Percentiles rank a stretch among this genome's conserved stretches.
Evolutionary conservation across 805 yeast genomes (phyloP).

Genomic region (Sugiyamaella marilandica): DNA sequence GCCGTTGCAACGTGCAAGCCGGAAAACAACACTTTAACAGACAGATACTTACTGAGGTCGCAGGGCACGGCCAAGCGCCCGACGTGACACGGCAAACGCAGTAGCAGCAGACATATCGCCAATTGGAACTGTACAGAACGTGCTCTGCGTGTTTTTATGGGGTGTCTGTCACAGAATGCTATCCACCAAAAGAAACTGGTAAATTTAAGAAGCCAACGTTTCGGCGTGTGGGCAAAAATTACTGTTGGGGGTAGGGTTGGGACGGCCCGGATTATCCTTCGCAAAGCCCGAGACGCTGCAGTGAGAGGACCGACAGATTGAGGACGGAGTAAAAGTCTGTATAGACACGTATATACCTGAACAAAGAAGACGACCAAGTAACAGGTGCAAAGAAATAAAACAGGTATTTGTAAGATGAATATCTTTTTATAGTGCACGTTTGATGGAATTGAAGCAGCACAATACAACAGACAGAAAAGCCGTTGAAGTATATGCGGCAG

Average conservation of each 20-base stretch:
- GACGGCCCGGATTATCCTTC: slow-evolving; percentile 1
- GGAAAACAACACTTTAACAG: neutral
- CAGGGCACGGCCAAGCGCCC: neutral
- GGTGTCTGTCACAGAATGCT: neutral
- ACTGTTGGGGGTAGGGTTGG: slow-evolving; percentile 3
- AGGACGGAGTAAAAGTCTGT: too few species aligned
- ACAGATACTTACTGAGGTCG: slow-evolving; percentile 1
- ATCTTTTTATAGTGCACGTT: too few species aligned
- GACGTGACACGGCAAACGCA: slow-evolving; percentile 3
- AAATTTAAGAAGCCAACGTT: neutral
- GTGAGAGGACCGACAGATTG: too few species aligned
- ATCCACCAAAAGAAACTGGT: neutral
- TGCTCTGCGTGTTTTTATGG: neutral
- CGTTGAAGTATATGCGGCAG: too few species aligned
- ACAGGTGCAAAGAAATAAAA: too few species aligned
- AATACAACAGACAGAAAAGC: too few species aligned
- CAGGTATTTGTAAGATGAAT: too few species aligned
- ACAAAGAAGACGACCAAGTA: too few species aligned
- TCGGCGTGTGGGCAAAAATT: slow-evolving; percentile 1
- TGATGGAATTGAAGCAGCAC: too few species aligned
- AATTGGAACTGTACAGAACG: neutral
- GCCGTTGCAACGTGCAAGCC: neutral
- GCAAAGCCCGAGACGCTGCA: neutral
- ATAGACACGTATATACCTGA: too few species aligned
- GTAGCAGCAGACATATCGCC: slow-evolving; percentile 1